Evolutionary conservation across 495 filamentous ascomycete genomes (phyloP), one percentile per base, ranked within the genome.

Genomic region (Xylaria acuta): DNA sequence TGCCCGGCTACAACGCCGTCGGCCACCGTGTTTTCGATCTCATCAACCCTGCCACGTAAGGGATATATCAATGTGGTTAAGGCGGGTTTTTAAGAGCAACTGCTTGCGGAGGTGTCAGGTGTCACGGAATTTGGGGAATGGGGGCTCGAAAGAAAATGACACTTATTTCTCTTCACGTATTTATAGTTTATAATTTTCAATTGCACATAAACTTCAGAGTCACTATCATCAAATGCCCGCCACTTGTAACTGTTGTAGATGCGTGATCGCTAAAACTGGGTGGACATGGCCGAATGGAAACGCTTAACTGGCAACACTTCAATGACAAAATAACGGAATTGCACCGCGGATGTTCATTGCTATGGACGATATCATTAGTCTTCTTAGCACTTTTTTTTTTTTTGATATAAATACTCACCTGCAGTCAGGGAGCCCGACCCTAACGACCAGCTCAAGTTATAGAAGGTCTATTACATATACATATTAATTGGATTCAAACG

Each of bases 21-120:
- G 75, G 75, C 40, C 70, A 71, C 73, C 73, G 75, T 41, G 54
- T 75, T 60, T 73, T 77, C 66, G 75, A 77, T 64, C 30, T 62
- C 38, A 16, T 69, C 40, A 69, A 58, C 66, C 34, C 49, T 22
- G 12, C 3, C 53, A 25, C 1, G 1, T 34, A 67, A 27, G 41
- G 41, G 6, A 41, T 41, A 32, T 8, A 18, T 25, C 22, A 30
- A 66, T 1, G 63, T 9, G 41, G 38, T 5, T 32, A 51, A 51
- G 11, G 64, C 7, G 30, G 40, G 2, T 64, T 18, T 11, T 65
- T 47, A 49, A 43, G 41, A 65, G 16, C 2, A 27, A n/a, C 27
- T 38, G 36, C 41, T 20, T 49, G 41, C 27, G 63, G 49, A 20
- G 20, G 63, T 32, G 63, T 49, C 38, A 14, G 56, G 32, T 60